Base-by-base conservation (phyloP, 768 basidiomycete genomes). In the Trametes cinnabarina region DNA sequence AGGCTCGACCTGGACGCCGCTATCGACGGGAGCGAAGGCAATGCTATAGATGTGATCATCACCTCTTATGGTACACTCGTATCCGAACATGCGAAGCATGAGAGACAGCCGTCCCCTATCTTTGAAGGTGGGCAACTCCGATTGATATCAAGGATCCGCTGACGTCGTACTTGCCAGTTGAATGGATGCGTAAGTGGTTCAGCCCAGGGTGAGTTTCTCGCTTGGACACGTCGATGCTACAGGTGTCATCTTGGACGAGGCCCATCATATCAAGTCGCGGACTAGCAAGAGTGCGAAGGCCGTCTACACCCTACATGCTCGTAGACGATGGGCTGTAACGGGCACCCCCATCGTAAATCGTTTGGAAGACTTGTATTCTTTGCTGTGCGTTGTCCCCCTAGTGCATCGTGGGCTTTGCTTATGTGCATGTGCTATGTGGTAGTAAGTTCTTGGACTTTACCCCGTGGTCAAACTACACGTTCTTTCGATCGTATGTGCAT, bases 291-390 rank as follows among this genome's bases (percentile, higher is more conserved):
- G 90, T 14, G 92, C 93, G 0, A 90, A 87, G 64, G 89, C 96
- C 7, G 91, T 91, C 43, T 98, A 89, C 69, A 90, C 90, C 5
- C 77, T 98, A 10, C 81, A 79, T 20, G 90, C 90, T 4, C 79
- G 86, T 59, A 76, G 92, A 44, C 80, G 90, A 62, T 98, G 96
- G 96, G 92, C 92, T 3, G 84, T 96, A 26, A 96, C 93, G 12
- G 93, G 93, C 12, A 98, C 96, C 4, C 96, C 96, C 0, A 98
- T 98, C 58, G 92, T 97, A 54, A 98, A 98, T 69, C 86, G 87
- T 61, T 77, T 96, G 6, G 92, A 95, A 65, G 96, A 98, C 66
- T 77, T 98, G 15, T 94, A 89, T 66, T 95, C 94, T 1, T 77
- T 98, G 1, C 70, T 91, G 83, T 85, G 47, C 55, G 81, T 65